Conservation (phyloP, 2,329 filamentous ascomycete species). For the Xylariales sp. region DNA sequence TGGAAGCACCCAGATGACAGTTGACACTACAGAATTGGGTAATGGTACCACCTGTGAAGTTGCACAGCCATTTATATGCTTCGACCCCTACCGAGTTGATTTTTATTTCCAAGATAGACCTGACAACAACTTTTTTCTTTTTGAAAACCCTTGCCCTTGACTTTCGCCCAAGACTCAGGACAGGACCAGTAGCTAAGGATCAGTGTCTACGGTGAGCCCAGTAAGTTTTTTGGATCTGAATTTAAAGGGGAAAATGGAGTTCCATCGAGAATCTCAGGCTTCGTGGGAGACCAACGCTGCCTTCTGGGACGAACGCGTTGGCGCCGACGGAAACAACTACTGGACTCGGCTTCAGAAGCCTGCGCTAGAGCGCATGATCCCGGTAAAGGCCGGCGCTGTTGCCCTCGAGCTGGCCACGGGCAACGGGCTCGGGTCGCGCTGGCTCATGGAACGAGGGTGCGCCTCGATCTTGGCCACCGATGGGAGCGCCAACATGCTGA, state of each 20-base stretch:
- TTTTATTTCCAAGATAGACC: too few species aligned
- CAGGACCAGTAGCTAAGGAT: too few species aligned
- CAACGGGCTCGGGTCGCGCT: constrained; percentile 43
- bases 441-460: constrained; percentile 29
- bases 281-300: constrained; percentile 37
- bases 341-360: constrained; percentile 38
- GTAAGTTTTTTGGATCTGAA: too few species aligned
- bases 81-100: too few species aligned
- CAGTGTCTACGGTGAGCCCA: too few species aligned
- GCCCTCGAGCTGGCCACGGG: constrained; percentile 45
- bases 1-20: too few species aligned
- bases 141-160: too few species aligned
- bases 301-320: constrained; percentile 37
- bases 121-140: too few species aligned
- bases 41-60: too few species aligned
- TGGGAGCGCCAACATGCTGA: constrained; percentile 35
- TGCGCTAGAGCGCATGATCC: constrained; percentile 29
- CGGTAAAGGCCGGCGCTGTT: constrained; percentile 17
- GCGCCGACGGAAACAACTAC: constrained; percentile 37
- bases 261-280: constrained; percentile 16
- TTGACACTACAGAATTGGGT: too few species aligned
- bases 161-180: too few species aligned
- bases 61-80: too few species aligned
- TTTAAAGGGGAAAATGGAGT: constrained; percentile 6
- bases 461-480: constrained; percentile 39